Conservation (phyloP, 2,329 filamentous ascomycete genomes). For the Orbilia ellipsospora region DNA sequence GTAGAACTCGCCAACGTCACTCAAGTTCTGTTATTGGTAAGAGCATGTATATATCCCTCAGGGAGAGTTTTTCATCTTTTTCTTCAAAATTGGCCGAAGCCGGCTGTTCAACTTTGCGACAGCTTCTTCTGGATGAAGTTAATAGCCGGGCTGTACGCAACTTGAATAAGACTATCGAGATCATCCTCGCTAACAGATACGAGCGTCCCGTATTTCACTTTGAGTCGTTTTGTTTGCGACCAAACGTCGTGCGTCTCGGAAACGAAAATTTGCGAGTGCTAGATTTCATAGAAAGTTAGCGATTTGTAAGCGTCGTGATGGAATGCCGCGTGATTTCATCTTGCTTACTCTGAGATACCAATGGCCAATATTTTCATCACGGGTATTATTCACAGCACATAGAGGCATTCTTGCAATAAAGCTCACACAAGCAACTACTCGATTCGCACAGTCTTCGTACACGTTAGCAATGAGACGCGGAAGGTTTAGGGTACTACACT, state of each 20-base stretch:
- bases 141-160: conserved; percentile 18
- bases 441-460: conserved; percentile 30
- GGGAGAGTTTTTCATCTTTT: too few relatives aligned
- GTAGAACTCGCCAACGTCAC: too few relatives aligned
- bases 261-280: conserved; percentile 49
- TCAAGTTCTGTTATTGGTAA: too few relatives aligned
- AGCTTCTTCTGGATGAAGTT: conserved; percentile 37
- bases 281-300: neutral
- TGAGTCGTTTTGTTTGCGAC: conserved; percentile 37
- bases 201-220: conserved; percentile 41
- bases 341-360: conserved; percentile 43
- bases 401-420: conserved; percentile 46
- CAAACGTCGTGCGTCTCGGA: conserved; percentile 41
- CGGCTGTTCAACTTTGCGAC: neutral
- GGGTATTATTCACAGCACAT: conserved; percentile 46
- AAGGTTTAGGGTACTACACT: neutral
- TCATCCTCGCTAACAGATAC: conserved; percentile 32
- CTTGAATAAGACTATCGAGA: conserved; percentile 43
- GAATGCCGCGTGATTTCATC: neutral
- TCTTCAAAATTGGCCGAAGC: too few relatives aligned
- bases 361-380: conserved; percentile 44
- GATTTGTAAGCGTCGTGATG: neutral
- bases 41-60: too few relatives aligned
- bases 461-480: neutral
- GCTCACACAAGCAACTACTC: conserved; percentile 36